phyloP scores from a whole-genome alignment of 2,329 filamentous ascomycete genomes.

The Lecanicillium sp. region DNA sequence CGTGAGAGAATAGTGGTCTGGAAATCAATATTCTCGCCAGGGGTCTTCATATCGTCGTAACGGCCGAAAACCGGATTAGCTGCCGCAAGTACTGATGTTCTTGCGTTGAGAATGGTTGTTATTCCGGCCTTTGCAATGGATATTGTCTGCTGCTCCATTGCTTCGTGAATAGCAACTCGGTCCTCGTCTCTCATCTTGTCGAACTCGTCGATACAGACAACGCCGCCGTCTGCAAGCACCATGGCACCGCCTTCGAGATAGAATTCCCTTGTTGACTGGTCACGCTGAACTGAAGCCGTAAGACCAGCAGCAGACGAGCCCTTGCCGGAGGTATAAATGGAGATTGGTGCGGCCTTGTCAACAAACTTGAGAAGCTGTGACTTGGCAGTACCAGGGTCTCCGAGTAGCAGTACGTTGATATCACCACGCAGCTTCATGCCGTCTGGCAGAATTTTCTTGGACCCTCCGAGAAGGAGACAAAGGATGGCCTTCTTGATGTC shows the following conservation, averaged over 20 bases:
- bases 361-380: slow-evolving; percentile 97
- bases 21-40: slow-evolving; percentile 98
- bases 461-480: slow-evolving; percentile 86
- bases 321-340: slow-evolving; percentile 97
- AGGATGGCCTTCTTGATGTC: slow-evolving; percentile 98
- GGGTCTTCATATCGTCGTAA: slow-evolving; percentile 96
- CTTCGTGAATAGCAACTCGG: slow-evolving; percentile 95
- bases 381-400: slow-evolving; percentile 96
- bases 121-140: slow-evolving; percentile 98
- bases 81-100: slow-evolving; percentile 89
- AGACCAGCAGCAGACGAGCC: slow-evolving; percentile 96
- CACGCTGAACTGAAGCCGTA: slow-evolving; percentile 91
- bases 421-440: slow-evolving; percentile 97
- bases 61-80: slow-evolving; percentile 97
- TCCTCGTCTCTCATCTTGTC: slow-evolving; percentile 99
- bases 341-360: slow-evolving; percentile 90
- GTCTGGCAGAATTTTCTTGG: slow-evolving; percentile 94
- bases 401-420: slow-evolving; percentile 93
- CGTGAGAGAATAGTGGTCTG: slow-evolving; percentile 96
- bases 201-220: slow-evolving; percentile 98
- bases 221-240: slow-evolving; percentile 93
- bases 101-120: slow-evolving; percentile 92
- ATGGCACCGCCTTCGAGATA: slow-evolving; percentile 97
- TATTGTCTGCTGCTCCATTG: slow-evolving; percentile 99
- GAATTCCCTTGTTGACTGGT: slow-evolving; percentile 87